Evolutionary conservation across 78 protist species (phyloP).

Genomic region (Bigelowiella natans): DNA sequence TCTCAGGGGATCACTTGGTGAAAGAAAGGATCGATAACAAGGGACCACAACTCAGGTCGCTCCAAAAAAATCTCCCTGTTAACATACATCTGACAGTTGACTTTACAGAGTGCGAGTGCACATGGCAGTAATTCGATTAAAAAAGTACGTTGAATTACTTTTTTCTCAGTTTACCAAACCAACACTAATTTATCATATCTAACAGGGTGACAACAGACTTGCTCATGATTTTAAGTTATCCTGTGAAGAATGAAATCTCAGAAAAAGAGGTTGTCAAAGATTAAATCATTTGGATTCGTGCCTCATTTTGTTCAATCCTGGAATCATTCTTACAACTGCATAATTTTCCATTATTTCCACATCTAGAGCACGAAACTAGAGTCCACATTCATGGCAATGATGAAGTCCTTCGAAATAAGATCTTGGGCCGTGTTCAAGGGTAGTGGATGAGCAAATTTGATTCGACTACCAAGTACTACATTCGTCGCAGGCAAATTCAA

Average conservation of each 20-base stretch:
- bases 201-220: background rate
- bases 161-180: background rate
- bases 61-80: background rate
- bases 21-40: background rate
- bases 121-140: background rate
- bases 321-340: no score
- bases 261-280: background rate
- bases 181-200: background rate
- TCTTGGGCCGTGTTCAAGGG: no score
- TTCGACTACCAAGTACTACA: no score
- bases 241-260: background rate
- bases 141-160: background rate
- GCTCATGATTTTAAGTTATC: background rate
- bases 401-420: no score
- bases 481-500: no score
- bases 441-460: no score
- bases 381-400: no score
- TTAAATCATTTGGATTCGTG: no score
- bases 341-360: no score
- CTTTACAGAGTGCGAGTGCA: background rate
- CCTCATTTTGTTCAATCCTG: no score
- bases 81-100: background rate
- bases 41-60: background rate
- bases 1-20: background rate
- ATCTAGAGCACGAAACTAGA: no score